Evolutionary conservation across 768 basidiomycete genomes (phyloP).

Genomic region (Hygrocybe coccinea): DNA sequence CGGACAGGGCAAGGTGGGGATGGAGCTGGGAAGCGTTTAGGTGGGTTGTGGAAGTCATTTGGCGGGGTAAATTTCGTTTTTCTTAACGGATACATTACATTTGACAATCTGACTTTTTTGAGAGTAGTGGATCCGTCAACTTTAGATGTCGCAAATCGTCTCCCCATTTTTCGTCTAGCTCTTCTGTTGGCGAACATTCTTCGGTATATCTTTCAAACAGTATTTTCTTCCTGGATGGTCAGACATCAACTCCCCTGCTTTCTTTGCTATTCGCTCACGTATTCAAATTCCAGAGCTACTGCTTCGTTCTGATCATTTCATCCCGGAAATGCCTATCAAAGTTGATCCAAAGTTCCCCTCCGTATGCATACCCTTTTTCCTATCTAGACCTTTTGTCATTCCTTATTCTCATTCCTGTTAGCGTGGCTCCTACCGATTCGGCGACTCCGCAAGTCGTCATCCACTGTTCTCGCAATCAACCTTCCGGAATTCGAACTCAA

Average conservation of each 20-base stretch:
- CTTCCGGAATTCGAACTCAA: background rate
- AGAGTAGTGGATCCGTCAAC: constrained; percentile 27
- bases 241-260: constrained; percentile 11
- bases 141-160: constrained; percentile 21
- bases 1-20: constrained; percentile 2
- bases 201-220: constrained; percentile 29
- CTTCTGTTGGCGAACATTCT: constrained; percentile 22
- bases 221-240: constrained; percentile 42
- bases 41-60: constrained; percentile 9
- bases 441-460: too few relatives aligned
- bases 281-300: constrained; percentile 30
- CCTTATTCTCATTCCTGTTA: background rate
- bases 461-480: background rate
- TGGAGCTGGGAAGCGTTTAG: constrained; percentile 3
- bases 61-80: constrained; percentile 9
- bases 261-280: constrained; percentile 2
- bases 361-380: too few relatives aligned
- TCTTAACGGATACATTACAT: background rate
- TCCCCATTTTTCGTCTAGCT: constrained; percentile 26
- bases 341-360: background rate
- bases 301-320: constrained; percentile 30
- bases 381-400: background rate
- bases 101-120: constrained; percentile 5
- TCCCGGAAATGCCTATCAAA: constrained; percentile 21
- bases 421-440: too few relatives aligned